Evolutionary conservation across 768 basidiomycete genomes (phyloP).

Genomic region (Amanita muscaria): DNA sequence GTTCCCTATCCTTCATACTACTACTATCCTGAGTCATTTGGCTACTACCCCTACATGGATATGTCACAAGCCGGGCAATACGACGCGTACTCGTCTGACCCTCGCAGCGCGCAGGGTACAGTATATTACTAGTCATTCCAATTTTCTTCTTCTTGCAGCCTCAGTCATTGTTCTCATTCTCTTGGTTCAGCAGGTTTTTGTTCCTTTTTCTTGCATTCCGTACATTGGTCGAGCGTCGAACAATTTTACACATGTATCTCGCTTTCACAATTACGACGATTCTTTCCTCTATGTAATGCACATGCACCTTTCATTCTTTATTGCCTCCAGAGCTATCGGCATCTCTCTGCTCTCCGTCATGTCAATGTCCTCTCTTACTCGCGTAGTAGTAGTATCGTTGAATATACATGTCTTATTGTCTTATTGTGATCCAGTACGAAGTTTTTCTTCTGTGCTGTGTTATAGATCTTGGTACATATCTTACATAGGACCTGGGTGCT

Average conservation of each 20-base stretch:
- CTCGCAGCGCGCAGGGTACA: constrained; percentile 37
- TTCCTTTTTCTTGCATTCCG: constrained; percentile 13
- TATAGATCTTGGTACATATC: too few species aligned
- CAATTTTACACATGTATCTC: background rate
- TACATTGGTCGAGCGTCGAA: background rate
- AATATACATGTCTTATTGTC: constrained; percentile 6
- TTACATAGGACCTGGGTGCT: too few species aligned
- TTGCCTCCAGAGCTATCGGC: background rate
- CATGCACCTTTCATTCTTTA: background rate
- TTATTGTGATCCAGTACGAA: constrained; percentile 1
- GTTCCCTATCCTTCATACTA: constrained; percentile 59
- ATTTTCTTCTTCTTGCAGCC: constrained; percentile 14
- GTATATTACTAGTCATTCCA: constrained; percentile 58
- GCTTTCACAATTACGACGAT: constrained; percentile 2
- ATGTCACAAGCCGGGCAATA: constrained; percentile 57
- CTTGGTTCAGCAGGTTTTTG: constrained; percentile 15
- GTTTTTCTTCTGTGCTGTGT: background rate
- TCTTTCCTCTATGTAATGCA: background rate
- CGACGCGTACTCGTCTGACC: constrained; percentile 54
- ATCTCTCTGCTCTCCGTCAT: constrained; percentile 2
- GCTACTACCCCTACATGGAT: constrained; percentile 61
- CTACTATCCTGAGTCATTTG: constrained; percentile 66
- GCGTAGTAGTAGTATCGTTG: constrained; percentile 7
- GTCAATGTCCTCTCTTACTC: constrained; percentile 1
- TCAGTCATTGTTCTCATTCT: constrained; percentile 9